Conservation (phyloP, 192 early-diverging fungal genomes). For the Radiomyces spectabilis region DNA sequence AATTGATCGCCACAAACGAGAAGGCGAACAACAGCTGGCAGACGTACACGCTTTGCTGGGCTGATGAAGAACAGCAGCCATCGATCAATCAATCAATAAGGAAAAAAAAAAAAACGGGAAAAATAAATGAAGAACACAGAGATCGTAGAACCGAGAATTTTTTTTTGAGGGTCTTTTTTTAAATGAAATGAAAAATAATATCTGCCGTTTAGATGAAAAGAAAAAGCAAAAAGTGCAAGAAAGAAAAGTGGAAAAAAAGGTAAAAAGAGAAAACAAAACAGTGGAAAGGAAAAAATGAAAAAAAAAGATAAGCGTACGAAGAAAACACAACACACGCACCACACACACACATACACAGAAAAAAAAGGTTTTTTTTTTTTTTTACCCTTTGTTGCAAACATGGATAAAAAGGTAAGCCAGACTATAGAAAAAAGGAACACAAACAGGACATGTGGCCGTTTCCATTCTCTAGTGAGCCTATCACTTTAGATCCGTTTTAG, state of each 20-base stretch:
- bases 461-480: too few species aligned
- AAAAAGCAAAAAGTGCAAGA: not conserved
- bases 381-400: not conserved
- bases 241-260: not conserved
- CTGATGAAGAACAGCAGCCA: too few species aligned
- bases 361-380: not conserved
- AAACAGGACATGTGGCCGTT: not conserved
- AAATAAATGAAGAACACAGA: not conserved
- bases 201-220: too few species aligned
- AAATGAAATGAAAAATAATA: not conserved
- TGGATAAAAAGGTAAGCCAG: too few species aligned
- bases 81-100: not conserved
- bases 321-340: not conserved
- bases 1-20: conserved; percentile 7
- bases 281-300: not conserved
- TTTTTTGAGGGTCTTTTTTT: not conserved
- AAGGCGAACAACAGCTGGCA: conserved; percentile 1
- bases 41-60: not conserved
- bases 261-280: not conserved
- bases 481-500: too few species aligned
- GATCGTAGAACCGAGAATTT: not conserved
- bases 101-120: not conserved
- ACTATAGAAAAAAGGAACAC: not conserved
- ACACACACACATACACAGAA: not conserved
- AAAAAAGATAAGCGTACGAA: not conserved